Base-by-base conservation (phyloP, 257 asterid genomes). In the Verbascum thapsus region DNA sequence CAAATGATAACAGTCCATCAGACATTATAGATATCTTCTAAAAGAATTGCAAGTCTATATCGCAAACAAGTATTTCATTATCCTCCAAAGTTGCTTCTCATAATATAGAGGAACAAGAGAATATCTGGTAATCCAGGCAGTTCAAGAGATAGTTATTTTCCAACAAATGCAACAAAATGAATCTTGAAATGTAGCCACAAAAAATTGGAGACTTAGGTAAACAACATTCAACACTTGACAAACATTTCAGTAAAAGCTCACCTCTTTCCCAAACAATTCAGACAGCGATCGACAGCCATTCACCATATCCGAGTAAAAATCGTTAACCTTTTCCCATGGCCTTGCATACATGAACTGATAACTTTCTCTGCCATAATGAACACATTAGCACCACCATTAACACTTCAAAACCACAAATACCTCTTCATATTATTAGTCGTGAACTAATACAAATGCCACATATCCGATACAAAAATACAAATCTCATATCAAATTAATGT, bases 271-370 rank as follows among this genome's bases (percentile, higher is more conserved):
- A 44, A 85, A 83, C 75, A 92, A 66, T 44, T 61, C 77, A 16
- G 77, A 77, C 57, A 87, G 68, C 15, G 88, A 80, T 23, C 22
- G 68, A 45, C 81, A 73, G 23, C 90, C 91, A 57, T 77, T 86
- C 76, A 85, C 96, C 81, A 78, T 78, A 43, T 83, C 84, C 61
- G 64, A 71, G 68, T 92, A 92, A 74, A 89, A 85, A 63, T 79
- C 81, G 70, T 72, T 78, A 42, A 92, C 86, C 61, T 75, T 78
- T 41, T 78, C 67, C 97, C 99, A 92, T 22, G 90, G 88, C 73
- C 84, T 87, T 17, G 75, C 76, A 70, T 76, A 76, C 97, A 85
- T 92, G 75, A 81, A 92, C 80, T 89, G 74, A 71, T 87, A 81
- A 69, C 97, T 77, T 79, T 92, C 99, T 83, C 99, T 92, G 80